Evolutionary conservation across 2,329 filamentous ascomycete species (phyloP).

Genomic region (Pyrenophora teres): DNA sequence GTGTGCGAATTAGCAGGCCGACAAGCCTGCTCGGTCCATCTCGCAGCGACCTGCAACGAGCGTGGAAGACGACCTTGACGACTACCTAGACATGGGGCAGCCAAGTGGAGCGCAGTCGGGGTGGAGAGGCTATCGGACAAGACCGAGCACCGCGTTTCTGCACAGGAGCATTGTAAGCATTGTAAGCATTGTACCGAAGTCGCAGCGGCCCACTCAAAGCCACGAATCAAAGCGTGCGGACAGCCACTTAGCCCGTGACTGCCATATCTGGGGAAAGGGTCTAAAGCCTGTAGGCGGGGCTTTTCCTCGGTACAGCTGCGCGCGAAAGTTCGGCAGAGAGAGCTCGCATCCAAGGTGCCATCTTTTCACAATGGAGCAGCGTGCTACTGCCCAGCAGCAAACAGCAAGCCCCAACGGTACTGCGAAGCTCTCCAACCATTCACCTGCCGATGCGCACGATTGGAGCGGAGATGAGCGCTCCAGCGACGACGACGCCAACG

Average conservation of each 20-base stretch:
- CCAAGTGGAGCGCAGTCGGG: conserved; percentile 28
- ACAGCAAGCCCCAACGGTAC: conserved; percentile 39
- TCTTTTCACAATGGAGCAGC: conserved; percentile 38
- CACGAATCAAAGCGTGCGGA: conserved; percentile 25
- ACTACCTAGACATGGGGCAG: conserved; percentile 7
- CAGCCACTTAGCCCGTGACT: conserved; percentile 7
- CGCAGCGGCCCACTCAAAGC: conserved; percentile 2
- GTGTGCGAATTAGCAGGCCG: conserved; percentile 11
- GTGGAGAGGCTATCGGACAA: conserved; percentile 11
- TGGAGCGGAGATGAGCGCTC: conserved; percentile 47
- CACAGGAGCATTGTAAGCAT: conserved; percentile 7
- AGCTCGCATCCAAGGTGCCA: conserved; percentile 27
- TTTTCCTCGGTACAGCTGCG: conserved; percentile 23
- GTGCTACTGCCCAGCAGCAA: conserved; percentile 29
- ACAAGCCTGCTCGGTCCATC: conserved; percentile 32
- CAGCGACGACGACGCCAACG: conserved; percentile 48
- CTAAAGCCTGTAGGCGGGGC: conserved; percentile 27
- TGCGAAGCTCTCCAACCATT: conserved; percentile 41
- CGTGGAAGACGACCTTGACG: conserved; percentile 15
- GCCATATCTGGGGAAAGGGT: conserved; percentile 21
- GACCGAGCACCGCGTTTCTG: conserved; percentile 8
- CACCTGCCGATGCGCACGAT: conserved; percentile 41
- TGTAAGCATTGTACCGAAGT: conserved; percentile 6
- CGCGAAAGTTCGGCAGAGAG: conserved; percentile 24
- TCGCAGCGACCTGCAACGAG: conserved; percentile 34